These are phyloP conservation scores for Kalmusia sp. DNA, from an alignment of 2,329 filamentous ascomycete species.

Conservation along the genomic window DNA sequence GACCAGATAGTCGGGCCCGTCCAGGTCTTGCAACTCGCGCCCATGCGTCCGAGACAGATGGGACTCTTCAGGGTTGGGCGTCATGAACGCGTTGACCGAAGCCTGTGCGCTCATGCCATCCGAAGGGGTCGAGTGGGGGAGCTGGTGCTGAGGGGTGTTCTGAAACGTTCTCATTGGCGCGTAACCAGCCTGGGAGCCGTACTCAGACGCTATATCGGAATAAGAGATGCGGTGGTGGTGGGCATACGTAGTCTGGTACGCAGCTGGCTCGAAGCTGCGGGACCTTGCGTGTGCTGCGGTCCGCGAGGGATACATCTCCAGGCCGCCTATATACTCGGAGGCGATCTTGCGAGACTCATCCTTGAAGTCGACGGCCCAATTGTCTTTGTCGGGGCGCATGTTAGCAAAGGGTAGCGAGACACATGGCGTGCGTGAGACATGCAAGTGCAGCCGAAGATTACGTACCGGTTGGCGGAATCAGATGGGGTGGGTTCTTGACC, in stretches of 20 bases:
- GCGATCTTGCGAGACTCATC: conserved; percentile 92
- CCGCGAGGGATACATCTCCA: conserved; percentile 70
- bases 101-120: conserved; percentile 58
- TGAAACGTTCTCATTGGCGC: conserved; percentile 7
- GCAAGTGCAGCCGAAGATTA: neutral
- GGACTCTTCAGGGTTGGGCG: conserved; percentile 41
- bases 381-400: conserved; percentile 52
- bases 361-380: conserved; percentile 76
- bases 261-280: conserved; percentile 3
- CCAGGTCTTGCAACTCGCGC: conserved; percentile 24
- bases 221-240: conserved; percentile 20
- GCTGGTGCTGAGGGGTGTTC: conserved; percentile 12
- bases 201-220: conserved; percentile 11
- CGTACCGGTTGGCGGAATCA: conserved; percentile 29
- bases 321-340: conserved; percentile 84
- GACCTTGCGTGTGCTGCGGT: neutral
- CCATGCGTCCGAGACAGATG: neutral
- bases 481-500: conserved; percentile 70
- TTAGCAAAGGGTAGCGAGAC: conserved; percentile 24
- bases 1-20: conserved; percentile 66
- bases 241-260: conserved; percentile 12
- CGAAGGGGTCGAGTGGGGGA: conserved; percentile 35
- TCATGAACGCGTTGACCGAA: conserved; percentile 56
- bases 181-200: conserved; percentile 6
- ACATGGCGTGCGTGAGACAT: neutral